Evolutionary conservation across 257 asterid genomes (phyloP).

Genomic region (Solanum medicagineum): DNA sequence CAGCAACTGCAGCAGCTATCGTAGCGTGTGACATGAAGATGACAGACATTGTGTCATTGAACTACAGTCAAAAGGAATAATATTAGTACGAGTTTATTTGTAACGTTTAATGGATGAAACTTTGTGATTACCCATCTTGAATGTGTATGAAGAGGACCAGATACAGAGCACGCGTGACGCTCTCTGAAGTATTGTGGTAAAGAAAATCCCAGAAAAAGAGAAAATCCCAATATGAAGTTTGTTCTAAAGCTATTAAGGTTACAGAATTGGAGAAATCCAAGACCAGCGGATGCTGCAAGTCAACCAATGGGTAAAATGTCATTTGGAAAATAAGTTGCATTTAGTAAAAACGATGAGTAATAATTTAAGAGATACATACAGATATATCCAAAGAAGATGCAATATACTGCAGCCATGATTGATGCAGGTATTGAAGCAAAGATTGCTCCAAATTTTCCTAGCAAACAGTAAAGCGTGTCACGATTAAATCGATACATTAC

Average conservation of each 20-base stretch:
- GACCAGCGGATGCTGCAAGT: slow-evolving; percentile 62
- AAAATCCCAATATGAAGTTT: slow-evolving; percentile 49
- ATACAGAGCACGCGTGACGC: slow-evolving; percentile 11
- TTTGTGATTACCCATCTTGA: slow-evolving; percentile 38
- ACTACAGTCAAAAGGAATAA: slow-evolving; percentile 9
- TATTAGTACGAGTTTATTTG: background rate
- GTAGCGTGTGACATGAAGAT: slow-evolving; percentile 50
- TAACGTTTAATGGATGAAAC: background rate
- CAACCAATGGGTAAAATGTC: background rate
- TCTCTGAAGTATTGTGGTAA: slow-evolving; percentile 55
- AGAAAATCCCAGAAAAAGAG: slow-evolving; percentile 56
- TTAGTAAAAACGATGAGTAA: background rate
- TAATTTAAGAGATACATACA: slow-evolving; percentile 22
- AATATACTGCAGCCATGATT: slow-evolving; percentile 65
- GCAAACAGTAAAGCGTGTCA: background rate
- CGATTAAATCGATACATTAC: background rate
- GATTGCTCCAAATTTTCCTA: slow-evolving; percentile 74
- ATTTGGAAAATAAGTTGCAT: background rate
- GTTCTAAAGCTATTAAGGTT: slow-evolving; percentile 75
- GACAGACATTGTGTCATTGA: slow-evolving; percentile 25
- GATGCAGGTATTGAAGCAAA: slow-evolving; percentile 65
- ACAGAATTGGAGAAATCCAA: slow-evolving; percentile 69
- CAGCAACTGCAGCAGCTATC: slow-evolving; percentile 29
- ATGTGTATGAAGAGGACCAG: slow-evolving; percentile 34
- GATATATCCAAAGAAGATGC: slow-evolving; percentile 62